These are phyloP conservation scores for Staphylotrichum longicolle DNA, from an alignment of 495 filamentous ascomycete species.

Conservation along the genomic window DNA sequence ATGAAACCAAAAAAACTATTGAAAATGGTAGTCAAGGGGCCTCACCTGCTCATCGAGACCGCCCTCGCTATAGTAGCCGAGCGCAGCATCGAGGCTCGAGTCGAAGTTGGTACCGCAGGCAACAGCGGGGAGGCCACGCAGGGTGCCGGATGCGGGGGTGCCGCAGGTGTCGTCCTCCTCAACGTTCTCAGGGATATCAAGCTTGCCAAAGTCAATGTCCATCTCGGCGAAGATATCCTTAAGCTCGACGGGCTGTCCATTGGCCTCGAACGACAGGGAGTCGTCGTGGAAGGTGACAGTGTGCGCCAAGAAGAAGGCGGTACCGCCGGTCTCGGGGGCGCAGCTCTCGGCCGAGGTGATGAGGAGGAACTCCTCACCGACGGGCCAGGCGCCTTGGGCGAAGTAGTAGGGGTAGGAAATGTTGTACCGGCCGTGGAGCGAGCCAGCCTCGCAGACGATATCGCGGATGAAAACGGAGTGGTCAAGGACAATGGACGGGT, in stretches of 20 bases:
- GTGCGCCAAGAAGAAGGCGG: conserved; percentile 20
- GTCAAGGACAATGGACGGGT: conserved; percentile 19
- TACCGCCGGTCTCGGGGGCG: conserved; percentile 10
- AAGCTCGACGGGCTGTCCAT: conserved; percentile 13
- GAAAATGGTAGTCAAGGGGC: no score
- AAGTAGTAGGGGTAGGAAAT: background rate
- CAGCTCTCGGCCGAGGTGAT: conserved; percentile 20
- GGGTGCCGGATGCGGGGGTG: conserved; percentile 5
- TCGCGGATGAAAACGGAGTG: conserved; percentile 20
- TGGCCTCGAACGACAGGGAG: conserved; percentile 5
- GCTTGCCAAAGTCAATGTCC: conserved; percentile 17
- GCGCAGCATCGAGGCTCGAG: conserved; percentile 17
- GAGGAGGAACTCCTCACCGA: conserved; percentile 5
- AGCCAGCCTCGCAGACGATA: conserved; percentile 10
- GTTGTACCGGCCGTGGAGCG: conserved; percentile 15
- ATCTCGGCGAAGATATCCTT: conserved; percentile 17
- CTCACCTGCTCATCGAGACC: background rate
- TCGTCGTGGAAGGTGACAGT: conserved; percentile 11
- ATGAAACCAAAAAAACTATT: no score
- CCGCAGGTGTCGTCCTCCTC: conserved; percentile 7
- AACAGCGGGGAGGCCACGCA: conserved; percentile 21
- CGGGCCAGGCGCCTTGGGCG: conserved; percentile 14
- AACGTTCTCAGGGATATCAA: background rate
- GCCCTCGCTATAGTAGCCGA: conserved; percentile 19
- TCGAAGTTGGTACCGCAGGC: conserved; percentile 20